A percentile compares a stretch with the other conserved stretches of the same genome.
phyloP scores from a whole-genome alignment of 2,329 filamentous ascomycete genomes.

The Pseudogymnoascus sp. region DNA sequence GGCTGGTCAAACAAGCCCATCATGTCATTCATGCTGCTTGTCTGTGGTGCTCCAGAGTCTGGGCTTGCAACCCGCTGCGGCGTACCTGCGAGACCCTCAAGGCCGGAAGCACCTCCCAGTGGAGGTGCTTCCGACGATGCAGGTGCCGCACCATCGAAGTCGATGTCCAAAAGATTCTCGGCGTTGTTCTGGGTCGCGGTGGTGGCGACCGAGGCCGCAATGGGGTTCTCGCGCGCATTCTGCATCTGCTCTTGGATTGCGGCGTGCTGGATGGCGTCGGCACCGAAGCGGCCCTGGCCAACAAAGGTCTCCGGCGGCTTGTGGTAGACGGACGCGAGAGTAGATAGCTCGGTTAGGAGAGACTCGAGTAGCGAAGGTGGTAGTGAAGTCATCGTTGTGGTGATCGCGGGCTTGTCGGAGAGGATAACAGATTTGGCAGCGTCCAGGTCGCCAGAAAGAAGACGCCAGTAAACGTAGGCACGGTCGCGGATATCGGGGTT shows the following conservation, averaged over 20 bases:
- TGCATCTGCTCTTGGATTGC: conserved; percentile 95
- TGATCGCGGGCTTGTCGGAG: conserved; percentile 88
- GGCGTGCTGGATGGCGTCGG: conserved; percentile 87
- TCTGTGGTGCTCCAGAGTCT: conserved; percentile 30
- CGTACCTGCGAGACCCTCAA: conserved; percentile 53
- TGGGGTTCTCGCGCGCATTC: conserved; percentile 86
- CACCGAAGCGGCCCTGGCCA: conserved; percentile 86
- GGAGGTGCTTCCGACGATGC: conserved; percentile 71
- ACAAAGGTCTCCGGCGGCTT: conserved; percentile 98
- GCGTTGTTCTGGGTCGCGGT: conserved; percentile 68
- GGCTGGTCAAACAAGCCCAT: conserved; percentile 58
- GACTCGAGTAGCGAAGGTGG: conserved; percentile 78
- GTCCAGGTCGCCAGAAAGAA: conserved; percentile 85
- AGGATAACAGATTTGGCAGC: conserved; percentile 90
- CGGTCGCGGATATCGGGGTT: conserved; percentile 96
- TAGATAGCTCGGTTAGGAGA: conserved; percentile 86
- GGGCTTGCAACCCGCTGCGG: conserved; percentile 64
- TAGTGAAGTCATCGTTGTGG: conserved; percentile 85
- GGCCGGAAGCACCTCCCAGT: conserved; percentile 38
- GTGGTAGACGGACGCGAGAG: conserved; percentile 94
- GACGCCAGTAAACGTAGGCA: conserved; percentile 96
- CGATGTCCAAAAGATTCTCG: conserved; percentile 92
- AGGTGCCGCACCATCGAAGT: conserved; percentile 87
- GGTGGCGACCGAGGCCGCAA: conserved; percentile 74
- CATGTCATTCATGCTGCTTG: conserved; percentile 71